Evolutionary conservation across 192 early-diverging fungal genomes (phyloP), one percentile per base, ranked within the genome.

Genomic region (Oehlia diaphana): DNA sequence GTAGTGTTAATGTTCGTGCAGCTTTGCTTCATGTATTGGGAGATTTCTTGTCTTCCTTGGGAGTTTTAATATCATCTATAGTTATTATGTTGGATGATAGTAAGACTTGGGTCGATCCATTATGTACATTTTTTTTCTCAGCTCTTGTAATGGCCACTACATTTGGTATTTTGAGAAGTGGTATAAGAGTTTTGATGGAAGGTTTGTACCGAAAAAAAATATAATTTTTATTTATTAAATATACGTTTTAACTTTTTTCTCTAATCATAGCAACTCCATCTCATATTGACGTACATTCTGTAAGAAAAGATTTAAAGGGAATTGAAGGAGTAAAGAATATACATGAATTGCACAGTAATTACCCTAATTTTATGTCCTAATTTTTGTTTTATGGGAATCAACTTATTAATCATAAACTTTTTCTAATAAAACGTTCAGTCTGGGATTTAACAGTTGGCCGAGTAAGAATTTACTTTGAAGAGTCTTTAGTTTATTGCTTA

Each of bases 121-220:
- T 95, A 14, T 95, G 93, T 84, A 95, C 94, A 6, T 94, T 95
- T 78, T 53, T 94, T 28, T 96, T 96, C 81, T 94, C 94, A 0
- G 81, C 92, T 44, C 81, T 95, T 64, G 94, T 95, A 33, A 84
- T 95, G 31, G 83, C 80, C 14, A 94, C 94, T 9, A 95, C 95
- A 1, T 82, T 91, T 13, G 82, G 86, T 9, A 76, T 95, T 8
- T 87, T 96, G 31, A 87, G 84, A 69, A 87, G 90, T 65, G 93
- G 90, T 13, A 58, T 93, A 4, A 83, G 82, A 0, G 89, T 95
- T 9, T 81, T 95, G 37, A 94, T 95, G 94, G 93, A 95, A 86
- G 85, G 93, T 85, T 82, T 47, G 61, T 63, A 64, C 28, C n/a
- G 28, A 28, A 14, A 72, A 44, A 23, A 26, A 26, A 8, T 31